Base-by-base conservation (phyloP, 1,284 basidiomycete species). In the Austroboletus olivaceoglutinosus region DNA sequence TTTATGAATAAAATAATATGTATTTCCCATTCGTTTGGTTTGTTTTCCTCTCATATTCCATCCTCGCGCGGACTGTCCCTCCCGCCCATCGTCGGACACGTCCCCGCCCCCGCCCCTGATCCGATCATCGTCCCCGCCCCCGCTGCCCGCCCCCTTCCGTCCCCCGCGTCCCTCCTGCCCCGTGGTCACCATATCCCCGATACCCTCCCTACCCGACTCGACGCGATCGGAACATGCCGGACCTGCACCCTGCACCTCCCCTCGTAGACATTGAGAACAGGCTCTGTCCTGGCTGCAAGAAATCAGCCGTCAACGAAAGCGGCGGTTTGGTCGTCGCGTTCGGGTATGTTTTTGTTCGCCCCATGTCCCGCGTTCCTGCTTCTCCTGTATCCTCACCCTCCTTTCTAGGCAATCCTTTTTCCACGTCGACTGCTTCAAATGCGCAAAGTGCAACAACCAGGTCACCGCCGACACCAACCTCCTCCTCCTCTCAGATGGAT, bases 381-480 rank as follows among this genome's bases (percentile, higher is more conserved):
- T 43, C 47, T 49, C 38, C 30, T 25, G 4, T 56, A 37, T 48
- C 48, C 42, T 34, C 40, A 23, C 40, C 39, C 2, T 40, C 52
- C 45, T 52, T 36, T 54, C 29, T 59, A 91, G 89, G 42, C 85
- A 87, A 77, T 89, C 86, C 45, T 87, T 89, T 71, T 89, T 89
- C 70, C 86, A 89, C 56, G 83, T 89, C 54, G 83, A 87, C 66
- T 89, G 86, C 68, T 91, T 91, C 76, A 89, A 84, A 61, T 91
- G 89, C 61, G 89, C 89, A 38, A 91, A 91, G 70, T 91, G 89
- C 64, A 73, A 76, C 50, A 78, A 89, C 66, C 81, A 86, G 65
- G 89, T 91, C 56, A 89, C 86, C 33, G 87, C 95, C 30, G 96
- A 98, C 69, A 98, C 95, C 37, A 98, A 98, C 72, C 81, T 99